phyloP scores from a whole-genome alignment of 371 early-diverging fungal genomes.

The Batkoa obscura region DNA sequence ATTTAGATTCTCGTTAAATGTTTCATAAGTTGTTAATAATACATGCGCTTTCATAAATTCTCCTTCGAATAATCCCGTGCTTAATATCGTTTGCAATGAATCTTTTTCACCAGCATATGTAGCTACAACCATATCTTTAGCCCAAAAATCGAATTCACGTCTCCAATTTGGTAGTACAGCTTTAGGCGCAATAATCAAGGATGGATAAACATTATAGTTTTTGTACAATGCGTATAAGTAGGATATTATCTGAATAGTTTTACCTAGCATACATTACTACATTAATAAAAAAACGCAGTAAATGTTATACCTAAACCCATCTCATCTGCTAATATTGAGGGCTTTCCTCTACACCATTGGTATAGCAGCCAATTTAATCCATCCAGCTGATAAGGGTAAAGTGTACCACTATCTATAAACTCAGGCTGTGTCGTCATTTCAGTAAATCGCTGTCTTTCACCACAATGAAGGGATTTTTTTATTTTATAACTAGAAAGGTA shows the following conservation, averaged over 20 bases:
- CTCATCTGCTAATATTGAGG: constrained; percentile 74
- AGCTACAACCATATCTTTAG: constrained; percentile 43
- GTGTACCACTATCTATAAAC: constrained; percentile 21
- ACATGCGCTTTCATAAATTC: constrained; percentile 58
- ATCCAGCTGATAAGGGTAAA: constrained; percentile 68
- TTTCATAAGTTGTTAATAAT: constrained; percentile 92
- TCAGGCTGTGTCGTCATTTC: constrained; percentile 38
- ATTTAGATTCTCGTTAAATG: constrained; percentile 77
- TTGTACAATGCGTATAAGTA: not conserved
- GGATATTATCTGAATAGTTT: constrained; percentile 5
- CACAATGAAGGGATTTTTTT: not conserved
- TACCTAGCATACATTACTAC: not conserved
- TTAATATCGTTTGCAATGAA: constrained; percentile 17
- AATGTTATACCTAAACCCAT: constrained; percentile 65
- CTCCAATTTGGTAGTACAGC: constrained; percentile 97
- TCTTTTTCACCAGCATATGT: not conserved
- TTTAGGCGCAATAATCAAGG: constrained; percentile 94
- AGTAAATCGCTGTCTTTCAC: constrained; percentile 3
- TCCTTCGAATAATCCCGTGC: constrained; percentile 20
- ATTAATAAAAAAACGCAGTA: not conserved
- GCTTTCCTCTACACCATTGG: not conserved
- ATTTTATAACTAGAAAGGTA: not conserved
- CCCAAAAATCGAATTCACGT: constrained; percentile 84
- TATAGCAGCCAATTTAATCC: constrained; percentile 35
- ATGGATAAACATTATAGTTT: constrained; percentile 24